Evolutionary conservation across 305 asterid genomes (phyloP).

Genomic region (Caryopteris hybrid): DNA sequence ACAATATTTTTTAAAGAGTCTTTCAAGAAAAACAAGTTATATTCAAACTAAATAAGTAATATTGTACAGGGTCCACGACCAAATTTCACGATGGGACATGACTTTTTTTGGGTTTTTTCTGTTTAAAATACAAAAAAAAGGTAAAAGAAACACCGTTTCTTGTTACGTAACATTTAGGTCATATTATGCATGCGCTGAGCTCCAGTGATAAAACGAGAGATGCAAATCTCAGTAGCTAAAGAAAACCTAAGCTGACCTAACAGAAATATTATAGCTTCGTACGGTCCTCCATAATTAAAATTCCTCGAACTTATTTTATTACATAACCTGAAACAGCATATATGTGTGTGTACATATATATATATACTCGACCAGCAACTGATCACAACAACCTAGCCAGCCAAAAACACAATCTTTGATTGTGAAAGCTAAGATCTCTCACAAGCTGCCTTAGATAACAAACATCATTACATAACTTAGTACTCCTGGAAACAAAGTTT

Average conservation of each 20-base stretch:
- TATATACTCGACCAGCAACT: conserved; percentile 23
- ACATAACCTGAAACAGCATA: conserved; percentile 12
- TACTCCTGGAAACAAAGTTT: background rate
- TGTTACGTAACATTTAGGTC: conserved; percentile 16
- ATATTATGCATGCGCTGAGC: conserved; percentile 9
- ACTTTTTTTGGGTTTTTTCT: no score
- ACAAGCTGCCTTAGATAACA: no score
- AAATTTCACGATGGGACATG: no score
- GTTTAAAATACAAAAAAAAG: no score
- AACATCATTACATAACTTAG: background rate
- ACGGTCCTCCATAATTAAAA: conserved; percentile 16
- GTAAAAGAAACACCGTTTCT: no score
- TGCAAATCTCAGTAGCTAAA: conserved; percentile 18
- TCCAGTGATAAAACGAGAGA: background rate
- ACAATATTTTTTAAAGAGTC: no score
- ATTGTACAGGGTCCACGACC: no score
- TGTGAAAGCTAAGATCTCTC: conserved; percentile 16
- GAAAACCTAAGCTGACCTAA: conserved; percentile 36
- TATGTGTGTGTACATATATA: conserved; percentile 18
- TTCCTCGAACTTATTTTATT: conserved; percentile 1
- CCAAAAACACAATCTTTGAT: conserved; percentile 18
- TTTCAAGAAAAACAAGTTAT: no score
- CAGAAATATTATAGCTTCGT: conserved; percentile 23
- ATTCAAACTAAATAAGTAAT: no score
- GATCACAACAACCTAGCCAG: conserved; percentile 23